Conservation (phyloP, 306 rosid species). For the Lathyrus oleraceus region DNA sequence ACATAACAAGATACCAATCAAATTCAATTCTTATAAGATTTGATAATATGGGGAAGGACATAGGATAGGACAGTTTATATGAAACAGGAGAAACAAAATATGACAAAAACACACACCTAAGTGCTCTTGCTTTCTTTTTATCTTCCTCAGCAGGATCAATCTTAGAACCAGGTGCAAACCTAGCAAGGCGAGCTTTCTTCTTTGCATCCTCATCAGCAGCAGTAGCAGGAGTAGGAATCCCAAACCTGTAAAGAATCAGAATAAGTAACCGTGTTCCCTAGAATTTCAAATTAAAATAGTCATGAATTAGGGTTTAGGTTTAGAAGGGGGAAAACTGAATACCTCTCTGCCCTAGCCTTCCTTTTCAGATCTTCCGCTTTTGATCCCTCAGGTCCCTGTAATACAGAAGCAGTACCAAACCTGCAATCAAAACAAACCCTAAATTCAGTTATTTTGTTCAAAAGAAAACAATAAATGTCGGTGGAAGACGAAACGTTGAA, state of each 20-base stretch:
- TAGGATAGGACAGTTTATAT: too few relatives aligned
- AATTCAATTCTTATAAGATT: too few relatives aligned
- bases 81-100: background rate
- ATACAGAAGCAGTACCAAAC: constrained; percentile 55
- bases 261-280: background rate
- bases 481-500: too few relatives aligned
- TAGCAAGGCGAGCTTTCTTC: constrained; percentile 89
- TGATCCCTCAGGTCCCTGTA: constrained; percentile 50
- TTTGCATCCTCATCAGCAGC: constrained; percentile 58
- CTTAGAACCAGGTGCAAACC: constrained; percentile 61
- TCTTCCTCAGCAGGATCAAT: constrained; percentile 74
- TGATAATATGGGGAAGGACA: too few relatives aligned
- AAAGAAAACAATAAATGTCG: background rate
- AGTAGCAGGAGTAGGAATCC: constrained; percentile 52
- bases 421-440: constrained; percentile 41
- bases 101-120: constrained; percentile 62
- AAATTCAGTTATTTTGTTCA: background rate
- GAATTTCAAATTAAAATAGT: background rate
- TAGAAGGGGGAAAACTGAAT: constrained; percentile 17
- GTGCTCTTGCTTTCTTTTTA: constrained; percentile 79
- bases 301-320: constrained; percentile 5
- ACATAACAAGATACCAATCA: background rate
- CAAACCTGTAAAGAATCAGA: constrained; percentile 60
- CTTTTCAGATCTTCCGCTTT: constrained; percentile 74
- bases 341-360: constrained; percentile 94